A percentile compares a stretch with the other conserved stretches of the same genome.
These are phyloP conservation scores for Neofusicoccum ribis DNA, from an alignment of 2,329 filamentous ascomycete species.

Conservation along the genomic window DNA sequence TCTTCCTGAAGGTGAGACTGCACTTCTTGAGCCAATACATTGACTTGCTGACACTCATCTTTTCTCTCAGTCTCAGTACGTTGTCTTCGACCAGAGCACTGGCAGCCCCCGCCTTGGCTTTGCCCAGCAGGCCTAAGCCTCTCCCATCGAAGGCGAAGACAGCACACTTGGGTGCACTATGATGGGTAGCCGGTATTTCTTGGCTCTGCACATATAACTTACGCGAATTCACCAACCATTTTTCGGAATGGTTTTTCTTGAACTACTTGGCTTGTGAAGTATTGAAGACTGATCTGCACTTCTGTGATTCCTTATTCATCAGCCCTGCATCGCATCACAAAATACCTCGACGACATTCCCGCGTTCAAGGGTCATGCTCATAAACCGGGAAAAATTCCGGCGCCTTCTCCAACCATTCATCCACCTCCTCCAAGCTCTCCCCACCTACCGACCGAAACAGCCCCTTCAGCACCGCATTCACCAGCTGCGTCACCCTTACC, in stretches of 20 bases:
- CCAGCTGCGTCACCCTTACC: background rate
- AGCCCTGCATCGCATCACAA: no score
- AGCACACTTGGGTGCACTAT: no score
- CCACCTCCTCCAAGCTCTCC: background rate
- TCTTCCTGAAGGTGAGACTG: slow-evolving; percentile 66
- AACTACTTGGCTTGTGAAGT: no score
- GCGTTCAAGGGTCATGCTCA: background rate
- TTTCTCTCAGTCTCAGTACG: slow-evolving; percentile 54
- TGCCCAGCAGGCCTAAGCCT: slow-evolving; percentile 27
- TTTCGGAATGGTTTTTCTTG: no score
- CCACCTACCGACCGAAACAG: background rate
- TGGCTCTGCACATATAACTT: no score
- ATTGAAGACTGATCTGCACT: no score
- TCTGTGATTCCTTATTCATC: no score
- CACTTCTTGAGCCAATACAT: no score
- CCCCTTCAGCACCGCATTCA: background rate
- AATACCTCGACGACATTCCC: no score
- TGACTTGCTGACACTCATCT: no score
- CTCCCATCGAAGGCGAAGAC: background rate
- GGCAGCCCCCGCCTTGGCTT: slow-evolving; percentile 39
- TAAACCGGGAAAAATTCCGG: background rate
- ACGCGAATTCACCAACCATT: no score
- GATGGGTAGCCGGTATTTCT: no score
- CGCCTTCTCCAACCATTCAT: background rate
- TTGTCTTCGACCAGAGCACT: slow-evolving; percentile 63